phyloP scores from a whole-genome alignment of 257 asterid species.

The Solanum clarkiae region DNA sequence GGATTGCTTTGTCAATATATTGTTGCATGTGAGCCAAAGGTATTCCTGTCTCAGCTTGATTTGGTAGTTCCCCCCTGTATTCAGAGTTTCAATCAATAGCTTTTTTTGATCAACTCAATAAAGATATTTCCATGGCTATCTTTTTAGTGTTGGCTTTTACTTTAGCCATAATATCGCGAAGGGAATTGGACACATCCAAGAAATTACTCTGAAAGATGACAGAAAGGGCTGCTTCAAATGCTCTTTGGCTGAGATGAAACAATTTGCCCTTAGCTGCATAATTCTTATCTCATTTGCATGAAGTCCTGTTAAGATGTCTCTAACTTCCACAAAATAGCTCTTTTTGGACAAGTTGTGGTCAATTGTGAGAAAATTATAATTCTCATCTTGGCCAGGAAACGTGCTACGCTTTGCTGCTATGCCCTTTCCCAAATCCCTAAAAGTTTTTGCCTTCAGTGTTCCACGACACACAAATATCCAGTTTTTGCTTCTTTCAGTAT shows the following conservation, averaged over 20 bases:
- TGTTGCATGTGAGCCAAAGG: constrained; percentile 98
- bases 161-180: neutral
- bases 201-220: neutral
- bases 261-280: neutral
- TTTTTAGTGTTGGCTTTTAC: neutral
- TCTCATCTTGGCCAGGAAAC: neutral
- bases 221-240: neutral
- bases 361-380: neutral
- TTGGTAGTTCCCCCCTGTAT: neutral
- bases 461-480: neutral
- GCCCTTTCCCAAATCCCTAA: neutral
- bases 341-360: neutral
- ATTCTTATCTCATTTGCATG: neutral
- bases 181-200: neutral
- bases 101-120: neutral
- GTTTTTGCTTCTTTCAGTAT: neutral
- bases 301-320: neutral
- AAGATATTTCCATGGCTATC: neutral
- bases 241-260: neutral
- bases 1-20: constrained; percentile 93
- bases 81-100: neutral
- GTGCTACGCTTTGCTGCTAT: neutral
- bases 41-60: constrained; percentile 11
- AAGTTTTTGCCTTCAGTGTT: neutral
- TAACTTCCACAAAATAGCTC: neutral